Evolutionary conservation across 2,329 filamentous ascomycete genomes (phyloP).

Genomic region (Neocucurbitaria cava): DNA sequence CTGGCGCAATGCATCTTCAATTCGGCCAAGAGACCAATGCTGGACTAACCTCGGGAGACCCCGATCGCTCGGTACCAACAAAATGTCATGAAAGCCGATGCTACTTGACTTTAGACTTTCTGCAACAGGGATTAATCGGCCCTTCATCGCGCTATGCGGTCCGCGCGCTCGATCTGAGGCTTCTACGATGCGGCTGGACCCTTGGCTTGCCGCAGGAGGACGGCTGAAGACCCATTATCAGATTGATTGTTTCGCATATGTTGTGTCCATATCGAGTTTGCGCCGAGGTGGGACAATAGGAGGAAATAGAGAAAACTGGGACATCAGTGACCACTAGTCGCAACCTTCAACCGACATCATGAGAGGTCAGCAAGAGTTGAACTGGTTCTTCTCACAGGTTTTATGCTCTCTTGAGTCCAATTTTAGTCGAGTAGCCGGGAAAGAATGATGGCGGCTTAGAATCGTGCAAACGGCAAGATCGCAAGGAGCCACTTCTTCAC

Average conservation of each 20-base stretch:
- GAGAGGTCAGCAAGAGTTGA: not conserved
- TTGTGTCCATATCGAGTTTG: not conserved
- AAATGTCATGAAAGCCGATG: slow-evolving; percentile 11
- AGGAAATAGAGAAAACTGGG: not conserved
- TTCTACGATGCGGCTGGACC: slow-evolving; percentile 14
- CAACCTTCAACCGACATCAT: not conserved
- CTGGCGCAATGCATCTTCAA: slow-evolving; percentile 4
- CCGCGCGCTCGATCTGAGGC: slow-evolving; percentile 13
- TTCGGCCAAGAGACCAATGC: slow-evolving; percentile 11
- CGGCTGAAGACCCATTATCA: slow-evolving; percentile 7
- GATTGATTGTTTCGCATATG: slow-evolving; percentile 5
- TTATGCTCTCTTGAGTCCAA: not conserved
- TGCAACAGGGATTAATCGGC: slow-evolving; percentile 5
- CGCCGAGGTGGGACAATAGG: not conserved
- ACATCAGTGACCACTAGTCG: not conserved
- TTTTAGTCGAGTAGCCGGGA: not conserved
- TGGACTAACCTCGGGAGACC: not conserved
- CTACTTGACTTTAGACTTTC: not conserved
- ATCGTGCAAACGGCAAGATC: not conserved
- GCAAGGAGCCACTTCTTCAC: not conserved
- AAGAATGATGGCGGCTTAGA: not conserved
- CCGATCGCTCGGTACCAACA: slow-evolving; percentile 8
- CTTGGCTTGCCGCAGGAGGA: slow-evolving; percentile 13
- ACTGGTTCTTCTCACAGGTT: not conserved
- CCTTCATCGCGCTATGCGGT: slow-evolving; percentile 2